Evolutionary conservation across 2,329 filamentous ascomycete species (phyloP).

Genomic region (Arthrobotrys conoides): DNA sequence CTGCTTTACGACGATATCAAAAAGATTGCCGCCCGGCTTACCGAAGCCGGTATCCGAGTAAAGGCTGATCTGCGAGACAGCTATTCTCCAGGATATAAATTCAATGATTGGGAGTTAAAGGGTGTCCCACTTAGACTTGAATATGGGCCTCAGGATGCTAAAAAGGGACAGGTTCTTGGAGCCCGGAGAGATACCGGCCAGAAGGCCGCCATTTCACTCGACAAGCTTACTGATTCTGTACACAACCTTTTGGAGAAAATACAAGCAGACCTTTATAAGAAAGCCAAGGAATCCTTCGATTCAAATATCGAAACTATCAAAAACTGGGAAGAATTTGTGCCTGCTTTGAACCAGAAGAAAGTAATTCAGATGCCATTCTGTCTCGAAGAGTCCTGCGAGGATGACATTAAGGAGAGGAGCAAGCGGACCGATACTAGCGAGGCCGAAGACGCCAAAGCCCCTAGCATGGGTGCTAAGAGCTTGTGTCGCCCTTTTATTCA

Average conservation of each 20-base stretch:
- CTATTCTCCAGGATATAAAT: conserved; percentile 96
- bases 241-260: conserved; percentile 89
- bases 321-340: conserved; percentile 92
- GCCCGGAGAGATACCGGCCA: conserved; percentile 89
- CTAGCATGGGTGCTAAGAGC: conserved; percentile 82
- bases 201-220: conserved; percentile 84
- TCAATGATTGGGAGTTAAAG: conserved; percentile 98
- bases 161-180: conserved; percentile 84
- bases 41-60: conserved; percentile 80
- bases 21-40: conserved; percentile 77
- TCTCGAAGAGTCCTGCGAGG: conserved; percentile 80
- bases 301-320: conserved; percentile 84
- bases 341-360: conserved; percentile 91
- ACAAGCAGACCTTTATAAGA: conserved; percentile 82
- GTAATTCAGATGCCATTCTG: conserved; percentile 94
- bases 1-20: conserved; percentile 83
- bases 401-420: conserved; percentile 93
- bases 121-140: conserved; percentile 94
- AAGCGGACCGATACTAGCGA: conserved; percentile 74
- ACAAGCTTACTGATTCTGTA: conserved; percentile 80
- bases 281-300: conserved; percentile 83
- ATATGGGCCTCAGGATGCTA: conserved; percentile 94
- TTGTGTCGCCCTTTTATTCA: conserved; percentile 87
- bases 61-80: conserved; percentile 88
- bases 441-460: conserved; percentile 79